Base-by-base conservation (phyloP, 306 rosid genomes). In the Prunus fruticosa region DNA sequence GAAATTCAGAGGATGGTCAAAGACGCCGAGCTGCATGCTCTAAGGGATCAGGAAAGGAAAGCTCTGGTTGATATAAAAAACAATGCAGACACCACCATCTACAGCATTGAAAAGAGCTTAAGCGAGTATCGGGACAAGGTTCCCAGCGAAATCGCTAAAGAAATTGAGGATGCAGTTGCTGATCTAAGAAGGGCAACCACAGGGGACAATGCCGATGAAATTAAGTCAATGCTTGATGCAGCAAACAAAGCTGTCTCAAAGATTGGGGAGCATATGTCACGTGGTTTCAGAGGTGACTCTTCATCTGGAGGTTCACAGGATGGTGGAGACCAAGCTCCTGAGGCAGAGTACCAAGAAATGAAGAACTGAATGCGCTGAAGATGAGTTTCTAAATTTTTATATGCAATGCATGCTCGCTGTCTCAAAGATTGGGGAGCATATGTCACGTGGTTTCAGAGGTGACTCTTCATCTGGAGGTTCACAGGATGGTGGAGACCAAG, bases 201-300 rank as follows among this genome's bases (percentile, higher is more conserved):
- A 2, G 89, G 83, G 10, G 97, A 93, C 49, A 78, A 64, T 64
- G 72, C 66, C 13, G 97, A 91, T 1, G 97, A 91, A 52, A 93
- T 93, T 23, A 91, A 88, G 83, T 58, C 93, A 0, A 93, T 88
- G 81, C 86, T 91, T 43, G 97, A 93, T 60, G 86, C 73, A 3
- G 98, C 98, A 18, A 93, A 93, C 89, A 91, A 91, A 80, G 98
- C 96, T 1, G 89, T 90, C 8, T 91, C 93, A 0, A 93, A 93
- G 93, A 93, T 93, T 15, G 98, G 98, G 3, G 77, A 93, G 81
- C 96, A 91, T 64, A 87, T 93, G 98, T 81, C 93, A 0, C 92
- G 96, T 49, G 92, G 91, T 52, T 52, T 81, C 93, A 23, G 88
- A 1, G 89, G 84, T 5, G 60, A 18, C 41, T 63, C 82, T 8